Percentiles rank a stretch among this genome's conserved stretches.
These are phyloP conservation scores for Ascocoryne sarcoides DNA, from an alignment of 2,329 filamentous ascomycete genomes.

Conservation along the genomic window DNA sequence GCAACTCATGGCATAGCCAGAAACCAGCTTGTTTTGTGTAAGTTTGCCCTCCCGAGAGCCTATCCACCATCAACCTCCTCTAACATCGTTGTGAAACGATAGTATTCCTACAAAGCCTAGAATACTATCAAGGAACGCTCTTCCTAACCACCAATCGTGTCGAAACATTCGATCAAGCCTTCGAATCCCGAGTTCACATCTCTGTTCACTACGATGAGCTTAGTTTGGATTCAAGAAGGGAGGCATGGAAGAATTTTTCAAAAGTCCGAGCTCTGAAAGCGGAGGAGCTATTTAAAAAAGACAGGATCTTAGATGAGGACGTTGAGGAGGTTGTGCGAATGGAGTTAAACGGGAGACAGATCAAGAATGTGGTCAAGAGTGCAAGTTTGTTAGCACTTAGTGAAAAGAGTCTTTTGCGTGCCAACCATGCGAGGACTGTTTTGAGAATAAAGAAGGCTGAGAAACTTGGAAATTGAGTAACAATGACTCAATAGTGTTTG, in stretches of 20 bases:
- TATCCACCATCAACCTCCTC: not conserved
- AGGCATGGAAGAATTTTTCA: constrained; percentile 18
- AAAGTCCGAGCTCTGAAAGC: constrained; percentile 5
- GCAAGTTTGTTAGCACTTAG: constrained; percentile 24
- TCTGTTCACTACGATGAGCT: constrained; percentile 19
- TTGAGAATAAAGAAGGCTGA: constrained; percentile 20
- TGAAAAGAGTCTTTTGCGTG: constrained; percentile 13
- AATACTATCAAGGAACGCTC: constrained; percentile 32
- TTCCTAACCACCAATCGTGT: constrained; percentile 32
- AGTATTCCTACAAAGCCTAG: constrained; percentile 28
- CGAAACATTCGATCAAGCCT: constrained; percentile 26
- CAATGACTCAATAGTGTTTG: no score
- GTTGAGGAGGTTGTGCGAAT: constrained; percentile 11
- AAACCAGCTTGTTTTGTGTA: constrained; percentile 19
- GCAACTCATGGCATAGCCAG: constrained; percentile 24
- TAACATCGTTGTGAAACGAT: no score
- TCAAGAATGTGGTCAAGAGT: constrained; percentile 29
- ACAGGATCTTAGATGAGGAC: constrained; percentile 6
- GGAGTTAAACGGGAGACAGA: constrained; percentile 28
- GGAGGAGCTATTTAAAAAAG: constrained; percentile 2
- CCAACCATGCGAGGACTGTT: constrained; percentile 21
- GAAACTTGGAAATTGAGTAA: no score
- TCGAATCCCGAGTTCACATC: constrained; percentile 28
- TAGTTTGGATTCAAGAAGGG: constrained; percentile 11
- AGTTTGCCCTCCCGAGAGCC: not conserved